Evolutionary conservation across 2,329 filamentous ascomycete species (phyloP).

Genomic region (Elsinoe ampelina): DNA sequence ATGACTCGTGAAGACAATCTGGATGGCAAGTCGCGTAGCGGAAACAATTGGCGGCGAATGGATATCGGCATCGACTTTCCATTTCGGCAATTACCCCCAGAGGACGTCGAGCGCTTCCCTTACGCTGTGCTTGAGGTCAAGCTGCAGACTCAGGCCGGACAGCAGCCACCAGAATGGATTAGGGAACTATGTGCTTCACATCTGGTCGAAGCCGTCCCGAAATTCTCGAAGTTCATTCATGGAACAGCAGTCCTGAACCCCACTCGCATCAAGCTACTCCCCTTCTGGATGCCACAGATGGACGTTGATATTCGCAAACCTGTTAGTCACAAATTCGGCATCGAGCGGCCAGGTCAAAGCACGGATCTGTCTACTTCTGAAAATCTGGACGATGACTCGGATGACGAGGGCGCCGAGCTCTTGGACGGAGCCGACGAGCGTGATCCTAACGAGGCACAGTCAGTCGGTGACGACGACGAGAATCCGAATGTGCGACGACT

Average conservation of each 20-base stretch:
- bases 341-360: conserved; percentile 67
- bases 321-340: conserved; percentile 78
- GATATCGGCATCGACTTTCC: conserved; percentile 96
- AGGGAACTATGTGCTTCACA: conserved; percentile 86
- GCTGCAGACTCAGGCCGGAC: conserved; percentile 88
- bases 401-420: conserved; percentile 53
- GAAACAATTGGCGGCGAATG: conserved; percentile 90
- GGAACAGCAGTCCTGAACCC: conserved; percentile 84
- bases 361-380: conserved; percentile 69
- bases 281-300: conserved; percentile 99
- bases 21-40: conserved; percentile 64
- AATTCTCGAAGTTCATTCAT: conserved; percentile 99
- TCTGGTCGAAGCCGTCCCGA: conserved; percentile 95
- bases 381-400: conserved; percentile 65
- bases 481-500: conserved; percentile 39
- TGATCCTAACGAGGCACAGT: conserved; percentile 19
- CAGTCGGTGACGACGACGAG: conserved; percentile 28
- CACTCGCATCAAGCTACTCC: conserved; percentile 75
- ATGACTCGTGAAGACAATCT: conserved; percentile 95
- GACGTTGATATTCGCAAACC: conserved; percentile 94
- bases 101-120: conserved; percentile 83
- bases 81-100: conserved; percentile 76
- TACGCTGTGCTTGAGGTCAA: conserved; percentile 97
- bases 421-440: conserved; percentile 46
- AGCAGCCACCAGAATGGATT: conserved; percentile 95